phyloP scores from a whole-genome alignment of 1,284 basidiomycete genomes.

The Ceratobasidium sp. region DNA sequence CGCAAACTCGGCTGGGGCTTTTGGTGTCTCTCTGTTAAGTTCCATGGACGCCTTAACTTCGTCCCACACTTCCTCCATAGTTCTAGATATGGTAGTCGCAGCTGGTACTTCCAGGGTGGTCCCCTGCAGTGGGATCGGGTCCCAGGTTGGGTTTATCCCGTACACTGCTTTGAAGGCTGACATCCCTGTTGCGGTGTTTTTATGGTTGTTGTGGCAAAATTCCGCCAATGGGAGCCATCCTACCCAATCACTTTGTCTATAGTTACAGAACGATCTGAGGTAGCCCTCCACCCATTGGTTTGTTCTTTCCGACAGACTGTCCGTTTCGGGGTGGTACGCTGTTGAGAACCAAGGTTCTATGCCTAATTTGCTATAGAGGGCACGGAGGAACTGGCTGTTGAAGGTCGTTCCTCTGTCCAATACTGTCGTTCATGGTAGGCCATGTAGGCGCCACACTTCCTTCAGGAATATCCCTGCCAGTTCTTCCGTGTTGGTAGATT shows the following conservation, averaged over 20 bases:
- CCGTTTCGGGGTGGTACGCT: slow-evolving; percentile 52
- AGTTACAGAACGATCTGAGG: slow-evolving; percentile 49
- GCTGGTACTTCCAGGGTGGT: background rate
- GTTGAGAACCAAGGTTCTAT: slow-evolving; percentile 53
- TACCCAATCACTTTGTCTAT: slow-evolving; percentile 35
- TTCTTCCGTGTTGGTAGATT: slow-evolving; percentile 41
- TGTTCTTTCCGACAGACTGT: slow-evolving; percentile 16
- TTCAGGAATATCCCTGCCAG: slow-evolving; percentile 47
- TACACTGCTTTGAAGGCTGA: slow-evolving; percentile 33
- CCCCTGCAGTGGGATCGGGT: too few species aligned
- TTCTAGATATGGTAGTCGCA: background rate
- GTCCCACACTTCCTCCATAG: background rate
- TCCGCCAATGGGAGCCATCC: slow-evolving; percentile 19
- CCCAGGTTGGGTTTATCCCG: slow-evolving; percentile 29
- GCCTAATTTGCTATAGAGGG: slow-evolving; percentile 53
- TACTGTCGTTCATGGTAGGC: too few species aligned
- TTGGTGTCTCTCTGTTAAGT: background rate
- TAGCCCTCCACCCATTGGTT: background rate
- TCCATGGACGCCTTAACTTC: slow-evolving; percentile 8
- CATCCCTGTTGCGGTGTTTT: slow-evolving; percentile 17
- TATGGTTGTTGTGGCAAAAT: background rate
- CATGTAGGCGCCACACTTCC: too few species aligned
- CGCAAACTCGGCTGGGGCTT: background rate
- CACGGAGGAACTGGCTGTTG: slow-evolving; percentile 50
- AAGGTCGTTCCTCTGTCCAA: too few species aligned